Evolutionary conservation across 108 stramenopile species (phyloP).

Genomic region (Cyclostephanos tholiformis): DNA sequence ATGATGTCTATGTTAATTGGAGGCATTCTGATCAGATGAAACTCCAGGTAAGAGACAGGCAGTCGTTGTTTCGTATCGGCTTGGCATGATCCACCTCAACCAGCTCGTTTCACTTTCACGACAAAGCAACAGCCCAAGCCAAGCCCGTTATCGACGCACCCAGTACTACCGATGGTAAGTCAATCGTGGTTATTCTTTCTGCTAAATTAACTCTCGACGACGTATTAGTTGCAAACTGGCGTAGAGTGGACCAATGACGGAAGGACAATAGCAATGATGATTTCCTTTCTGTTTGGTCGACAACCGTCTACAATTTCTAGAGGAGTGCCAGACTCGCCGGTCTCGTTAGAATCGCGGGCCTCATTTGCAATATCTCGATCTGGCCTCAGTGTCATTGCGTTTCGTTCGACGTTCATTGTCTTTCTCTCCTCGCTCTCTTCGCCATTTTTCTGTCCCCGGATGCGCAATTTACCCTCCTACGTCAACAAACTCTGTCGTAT

Average conservation of each 20-base stretch:
- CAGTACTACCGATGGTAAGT: conserved; percentile 25
- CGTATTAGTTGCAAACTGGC: neutral
- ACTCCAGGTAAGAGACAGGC: neutral
- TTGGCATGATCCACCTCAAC: no score
- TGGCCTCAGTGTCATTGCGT: neutral
- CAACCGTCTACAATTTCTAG: neutral
- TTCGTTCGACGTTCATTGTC: neutral
- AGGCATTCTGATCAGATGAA: neutral
- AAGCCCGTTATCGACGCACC: conserved; percentile 22
- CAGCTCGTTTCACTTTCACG: neutral
- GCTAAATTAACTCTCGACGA: neutral
- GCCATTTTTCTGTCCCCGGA: neutral
- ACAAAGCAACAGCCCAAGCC: conserved; percentile 14
- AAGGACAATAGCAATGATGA: neutral
- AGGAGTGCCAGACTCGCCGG: no score
- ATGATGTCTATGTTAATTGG: no score
- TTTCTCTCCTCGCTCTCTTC: neutral
- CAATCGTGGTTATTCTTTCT: neutral
- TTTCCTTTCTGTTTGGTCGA: neutral
- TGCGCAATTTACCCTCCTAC: conserved; percentile 8
- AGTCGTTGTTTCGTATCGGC: neutral
- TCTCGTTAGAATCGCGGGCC: neutral
- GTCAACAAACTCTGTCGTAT: conserved; percentile 11
- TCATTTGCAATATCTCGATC: neutral
- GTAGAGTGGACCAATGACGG: neutral